These are phyloP conservation scores for Cryptococcus depauperatus DNA, from an alignment of 1,284 basidiomycete genomes.

Conservation along the genomic window DNA sequence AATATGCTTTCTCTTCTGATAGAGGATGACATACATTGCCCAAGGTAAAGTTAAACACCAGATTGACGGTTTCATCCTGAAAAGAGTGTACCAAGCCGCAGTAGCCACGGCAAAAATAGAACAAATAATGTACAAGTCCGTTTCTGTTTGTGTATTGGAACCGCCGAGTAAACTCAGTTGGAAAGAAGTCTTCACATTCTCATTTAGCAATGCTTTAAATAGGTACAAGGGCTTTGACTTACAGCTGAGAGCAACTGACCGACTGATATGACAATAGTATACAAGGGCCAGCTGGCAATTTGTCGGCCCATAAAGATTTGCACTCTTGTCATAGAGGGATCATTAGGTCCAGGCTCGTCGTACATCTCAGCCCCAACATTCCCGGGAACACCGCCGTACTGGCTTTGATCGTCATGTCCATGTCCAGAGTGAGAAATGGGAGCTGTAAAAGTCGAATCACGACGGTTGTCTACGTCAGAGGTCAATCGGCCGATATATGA, in stretches of 20 bases:
- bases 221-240: constrained; percentile 12
- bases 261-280: constrained; percentile 74
- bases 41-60: constrained; percentile 78
- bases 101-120: constrained; percentile 75
- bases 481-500: constrained; percentile 5
- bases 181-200: constrained; percentile 63
- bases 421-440: constrained; percentile 48
- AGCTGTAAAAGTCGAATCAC: constrained; percentile 12
- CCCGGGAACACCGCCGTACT: background rate
- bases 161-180: constrained; percentile 82
- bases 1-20: too few species aligned
- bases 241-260: constrained; percentile 57
- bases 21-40: constrained; percentile 52
- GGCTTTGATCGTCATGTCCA: constrained; percentile 26
- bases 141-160: constrained; percentile 66
- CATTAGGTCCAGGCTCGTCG: constrained; percentile 47
- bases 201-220: background rate
- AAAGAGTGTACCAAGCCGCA: constrained; percentile 79
- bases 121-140: constrained; percentile 83
- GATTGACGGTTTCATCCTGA: constrained; percentile 76
- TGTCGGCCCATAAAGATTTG: constrained; percentile 73
- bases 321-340: constrained; percentile 62
- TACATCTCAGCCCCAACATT: constrained; percentile 51
- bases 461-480: constrained; percentile 17
- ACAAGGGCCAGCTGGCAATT: constrained; percentile 75